Percentiles rank a stretch among this genome's conserved stretches.
Conservation (phyloP, 768 basidiomycete species). For the Xerocomellus chrysenteron region DNA sequence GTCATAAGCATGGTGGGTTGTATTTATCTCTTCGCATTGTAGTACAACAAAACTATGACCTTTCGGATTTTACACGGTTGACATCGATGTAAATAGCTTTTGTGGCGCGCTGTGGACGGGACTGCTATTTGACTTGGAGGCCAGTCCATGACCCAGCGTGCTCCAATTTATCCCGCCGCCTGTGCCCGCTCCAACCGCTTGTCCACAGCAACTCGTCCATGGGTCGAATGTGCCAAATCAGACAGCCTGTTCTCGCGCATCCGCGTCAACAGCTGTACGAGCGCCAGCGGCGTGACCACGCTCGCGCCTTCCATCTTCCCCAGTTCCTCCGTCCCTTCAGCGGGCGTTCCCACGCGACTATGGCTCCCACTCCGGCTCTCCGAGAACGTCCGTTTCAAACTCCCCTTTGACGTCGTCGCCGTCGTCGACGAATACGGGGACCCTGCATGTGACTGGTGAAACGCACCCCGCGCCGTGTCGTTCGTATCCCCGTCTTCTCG, state of each 20-base stretch:
- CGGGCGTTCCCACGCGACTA: constrained; percentile 29
- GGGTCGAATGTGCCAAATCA: constrained; percentile 52
- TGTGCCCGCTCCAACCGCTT: constrained; percentile 74
- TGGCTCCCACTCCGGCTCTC: constrained; percentile 26
- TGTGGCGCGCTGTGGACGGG: not conserved
- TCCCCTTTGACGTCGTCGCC: constrained; percentile 12
- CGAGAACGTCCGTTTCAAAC: constrained; percentile 25
- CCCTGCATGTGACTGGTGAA: constrained; percentile 17
- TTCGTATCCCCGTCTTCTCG: constrained; percentile 57
- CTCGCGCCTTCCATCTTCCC: constrained; percentile 10
- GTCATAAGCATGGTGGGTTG: not conserved
- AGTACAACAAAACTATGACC: not conserved
- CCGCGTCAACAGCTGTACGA: constrained; percentile 54
- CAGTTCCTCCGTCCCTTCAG: constrained; percentile 22
- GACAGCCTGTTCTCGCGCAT: constrained; percentile 68
- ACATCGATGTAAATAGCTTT: not conserved
- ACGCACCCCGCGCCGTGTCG: constrained; percentile 17
- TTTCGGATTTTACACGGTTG: not conserved
- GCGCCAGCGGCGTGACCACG: constrained; percentile 55
- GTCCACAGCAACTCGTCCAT: constrained; percentile 57
- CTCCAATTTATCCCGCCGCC: constrained; percentile 45
- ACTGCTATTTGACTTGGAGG: not conserved
- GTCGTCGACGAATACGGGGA: constrained; percentile 22
- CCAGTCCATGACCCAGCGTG: not conserved
- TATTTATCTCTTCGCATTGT: not conserved